Evolutionary conservation across 257 asterid species (phyloP), one percentile per base, ranked within the genome.

Genomic region (Solanum virginianum): DNA sequence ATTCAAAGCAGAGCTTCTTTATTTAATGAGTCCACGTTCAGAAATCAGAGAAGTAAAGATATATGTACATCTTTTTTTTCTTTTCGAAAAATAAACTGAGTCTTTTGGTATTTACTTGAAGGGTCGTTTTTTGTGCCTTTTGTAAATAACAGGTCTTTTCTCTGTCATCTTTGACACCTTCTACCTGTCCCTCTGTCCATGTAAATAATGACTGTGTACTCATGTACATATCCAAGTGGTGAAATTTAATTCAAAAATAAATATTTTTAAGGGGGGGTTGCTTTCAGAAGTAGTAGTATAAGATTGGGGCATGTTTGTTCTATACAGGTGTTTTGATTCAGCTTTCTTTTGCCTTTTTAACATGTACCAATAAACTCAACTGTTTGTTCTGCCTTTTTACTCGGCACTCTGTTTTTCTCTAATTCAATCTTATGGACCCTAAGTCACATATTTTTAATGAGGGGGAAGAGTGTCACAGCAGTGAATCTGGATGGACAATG

Each of bases 401-500:
- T 63, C 24, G 12, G 13, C 32, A 32, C 41, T 80, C 74, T 68
- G n/a, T 51, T 54, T 14, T 13, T 71, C 4, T 43, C 22, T 14
- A 15, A 36, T 22, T 39, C 74, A 51, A 82, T 10, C 12, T 57
- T 69, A 90, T 88, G 92, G 89, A 90, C 63, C 86, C 88, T 62
- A 83, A 53, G 39, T 49, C 89, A 65, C 85, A 88, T 15, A n/a
- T 22, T 16, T 63, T 60, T 86, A 88, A 87, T 80, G 88, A 63
- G 39, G 90, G 56, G 24, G 92, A 90, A 83, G 92, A 88, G 68
- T 90, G 92, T 79, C 88, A 90, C 82, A 90, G 92, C 85, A 83
- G 89, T 85, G 92, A 90, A 87, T 90, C 92, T 29, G 92, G 92
- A 11, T 90, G 92, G 92, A 90, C 92, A 47, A 90, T 90, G 92